These are phyloP conservation scores for Aspergillus sclerotioniger DNA, from an alignment of 495 filamentous ascomycete genomes.

Conservation along the genomic window DNA sequence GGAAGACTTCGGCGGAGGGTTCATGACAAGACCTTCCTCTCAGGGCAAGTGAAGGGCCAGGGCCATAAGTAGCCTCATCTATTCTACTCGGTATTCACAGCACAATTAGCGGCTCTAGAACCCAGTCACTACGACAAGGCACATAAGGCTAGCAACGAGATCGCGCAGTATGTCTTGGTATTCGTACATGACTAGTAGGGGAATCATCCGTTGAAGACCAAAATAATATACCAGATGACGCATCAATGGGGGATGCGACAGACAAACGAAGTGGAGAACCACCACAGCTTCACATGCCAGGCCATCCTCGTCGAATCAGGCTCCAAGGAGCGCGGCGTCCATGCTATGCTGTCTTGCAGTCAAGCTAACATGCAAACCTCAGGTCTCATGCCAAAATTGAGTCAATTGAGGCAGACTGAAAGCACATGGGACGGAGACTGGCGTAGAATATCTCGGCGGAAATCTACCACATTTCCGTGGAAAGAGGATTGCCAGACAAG, in stretches of 20 bases:
- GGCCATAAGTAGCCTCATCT: not conserved
- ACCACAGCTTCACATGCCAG: too few species aligned
- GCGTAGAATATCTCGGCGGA: not conserved
- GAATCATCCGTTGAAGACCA: constrained; percentile 24
- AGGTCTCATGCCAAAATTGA: too few species aligned
- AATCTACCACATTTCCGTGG: not conserved
- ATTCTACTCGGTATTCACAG: not conserved
- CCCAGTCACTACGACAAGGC: not conserved
- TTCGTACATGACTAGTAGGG: constrained; percentile 24
- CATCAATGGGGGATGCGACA: constrained; percentile 9
- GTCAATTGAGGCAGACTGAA: not conserved
- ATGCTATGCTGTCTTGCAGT: too few species aligned
- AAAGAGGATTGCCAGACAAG: not conserved
- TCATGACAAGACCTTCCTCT: not conserved
- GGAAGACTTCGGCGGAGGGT: not conserved
- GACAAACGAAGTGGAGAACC: not conserved
- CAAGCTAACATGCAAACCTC: too few species aligned
- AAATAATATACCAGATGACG: constrained; percentile 7
- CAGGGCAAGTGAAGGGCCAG: not conserved
- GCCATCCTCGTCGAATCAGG: too few species aligned
- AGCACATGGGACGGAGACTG: not conserved
- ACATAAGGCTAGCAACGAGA: not conserved
- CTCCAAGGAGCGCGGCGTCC: too few species aligned
- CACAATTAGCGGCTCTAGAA: not conserved
- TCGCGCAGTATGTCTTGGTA: constrained; percentile 11